phyloP scores from a whole-genome alignment of 2,329 filamentous ascomycete genomes.

The Penicillium verrucosum region DNA sequence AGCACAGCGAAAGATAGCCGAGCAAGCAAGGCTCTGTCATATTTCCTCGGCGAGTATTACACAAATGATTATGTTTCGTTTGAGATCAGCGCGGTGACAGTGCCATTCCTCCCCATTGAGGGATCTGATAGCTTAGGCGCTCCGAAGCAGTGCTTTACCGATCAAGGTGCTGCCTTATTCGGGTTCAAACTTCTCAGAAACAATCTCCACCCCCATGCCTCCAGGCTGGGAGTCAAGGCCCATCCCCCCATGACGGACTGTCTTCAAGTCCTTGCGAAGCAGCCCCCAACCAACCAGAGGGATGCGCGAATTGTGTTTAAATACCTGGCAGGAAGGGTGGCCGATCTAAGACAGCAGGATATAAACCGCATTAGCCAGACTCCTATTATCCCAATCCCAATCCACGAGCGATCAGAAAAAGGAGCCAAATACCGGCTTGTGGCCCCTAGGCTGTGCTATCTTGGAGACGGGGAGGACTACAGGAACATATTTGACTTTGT shows the following conservation, averaged over 20 bases:
- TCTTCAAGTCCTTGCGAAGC: slow-evolving; percentile 66
- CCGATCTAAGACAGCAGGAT: slow-evolving; percentile 65
- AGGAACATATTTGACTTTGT: slow-evolving; percentile 96
- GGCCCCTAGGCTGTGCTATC: slow-evolving; percentile 71
- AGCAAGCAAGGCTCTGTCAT: slow-evolving; percentile 69
- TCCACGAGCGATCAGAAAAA: slow-evolving; percentile 40
- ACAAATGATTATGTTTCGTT: slow-evolving; percentile 70
- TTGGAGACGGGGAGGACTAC: slow-evolving; percentile 71
- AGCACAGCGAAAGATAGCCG: slow-evolving; percentile 54
- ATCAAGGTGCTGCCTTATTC: slow-evolving; percentile 70
- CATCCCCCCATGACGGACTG: slow-evolving; percentile 78
- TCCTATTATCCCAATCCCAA: slow-evolving; percentile 67
- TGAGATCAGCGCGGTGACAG: slow-evolving; percentile 54
- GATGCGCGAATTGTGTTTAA: slow-evolving; percentile 72
- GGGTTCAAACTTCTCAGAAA: slow-evolving; percentile 74
- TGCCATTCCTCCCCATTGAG: slow-evolving; percentile 70
- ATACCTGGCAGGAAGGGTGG: slow-evolving; percentile 76
- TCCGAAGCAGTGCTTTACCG: slow-evolving; percentile 77
- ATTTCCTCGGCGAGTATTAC: slow-evolving; percentile 78
- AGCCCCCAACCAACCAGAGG: slow-evolving; percentile 64
- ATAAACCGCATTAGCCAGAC: slow-evolving; percentile 61
- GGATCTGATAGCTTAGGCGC: slow-evolving; percentile 62
- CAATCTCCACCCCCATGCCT: slow-evolving; percentile 75
- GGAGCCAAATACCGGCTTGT: slow-evolving; percentile 52
- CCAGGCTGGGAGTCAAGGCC: slow-evolving; percentile 78